Conservation (phyloP, 1,284 basidiomycete species). For the Cryptococcus wingfieldii region DNA sequence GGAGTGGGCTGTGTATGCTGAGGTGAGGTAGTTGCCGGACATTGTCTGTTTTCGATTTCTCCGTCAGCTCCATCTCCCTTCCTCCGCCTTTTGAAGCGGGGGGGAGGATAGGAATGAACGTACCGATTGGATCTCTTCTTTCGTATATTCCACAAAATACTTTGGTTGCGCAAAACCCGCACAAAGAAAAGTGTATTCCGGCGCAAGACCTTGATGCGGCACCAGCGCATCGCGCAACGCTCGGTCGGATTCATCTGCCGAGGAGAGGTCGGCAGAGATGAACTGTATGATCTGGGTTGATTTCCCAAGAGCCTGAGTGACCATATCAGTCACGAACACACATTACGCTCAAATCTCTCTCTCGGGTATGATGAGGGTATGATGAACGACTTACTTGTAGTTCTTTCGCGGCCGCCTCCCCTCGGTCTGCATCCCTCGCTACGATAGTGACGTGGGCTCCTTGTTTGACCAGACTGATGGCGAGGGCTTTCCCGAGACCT, state of each 20-base stretch:
- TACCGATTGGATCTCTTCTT: slow-evolving; percentile 54
- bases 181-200: slow-evolving; percentile 72
- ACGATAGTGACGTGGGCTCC: slow-evolving; percentile 80
- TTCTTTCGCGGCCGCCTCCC: slow-evolving; percentile 57
- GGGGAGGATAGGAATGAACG: too few relatives aligned
- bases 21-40: too few relatives aligned
- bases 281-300: slow-evolving; percentile 55
- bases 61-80: too few relatives aligned
- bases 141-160: slow-evolving; percentile 67
- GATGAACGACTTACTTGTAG: slow-evolving; percentile 56
- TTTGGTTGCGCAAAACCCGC: slow-evolving; percentile 66
- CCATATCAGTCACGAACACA: too few relatives aligned
- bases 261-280: slow-evolving; percentile 62
- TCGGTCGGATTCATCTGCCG: slow-evolving; percentile 53
- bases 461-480: slow-evolving; percentile 61
- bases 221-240: slow-evolving; percentile 61
- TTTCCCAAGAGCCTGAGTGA: too few relatives aligned
- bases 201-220: slow-evolving; percentile 56
- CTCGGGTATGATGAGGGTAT: too few relatives aligned
- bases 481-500: slow-evolving; percentile 71
- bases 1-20: too few relatives aligned
- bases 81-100: too few relatives aligned
- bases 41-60: too few relatives aligned
- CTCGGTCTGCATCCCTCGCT: slow-evolving; percentile 58
- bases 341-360: too few relatives aligned